Conservation (phyloP, 768 basidiomycete genomes). For the Phaffia australis region DNA sequence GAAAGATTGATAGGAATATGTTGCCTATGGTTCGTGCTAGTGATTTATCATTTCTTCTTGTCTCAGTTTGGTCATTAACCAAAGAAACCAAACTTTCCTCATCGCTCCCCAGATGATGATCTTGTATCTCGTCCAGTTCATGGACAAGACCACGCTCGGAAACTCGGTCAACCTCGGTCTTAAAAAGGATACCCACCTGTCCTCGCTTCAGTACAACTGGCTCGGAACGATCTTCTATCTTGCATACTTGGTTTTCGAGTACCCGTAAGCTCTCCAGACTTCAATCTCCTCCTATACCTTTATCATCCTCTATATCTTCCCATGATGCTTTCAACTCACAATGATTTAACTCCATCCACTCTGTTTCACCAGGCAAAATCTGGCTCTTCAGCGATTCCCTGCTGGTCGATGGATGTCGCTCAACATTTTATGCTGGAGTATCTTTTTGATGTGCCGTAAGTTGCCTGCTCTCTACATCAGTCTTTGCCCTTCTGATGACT, state of each 20-base stretch:
- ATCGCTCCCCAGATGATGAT: too few species aligned
- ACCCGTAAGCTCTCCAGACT: constrained; percentile 17
- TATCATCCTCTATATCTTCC: too few species aligned
- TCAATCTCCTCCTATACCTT: too few species aligned
- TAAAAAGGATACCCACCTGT: constrained; percentile 27
- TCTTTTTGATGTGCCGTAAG: constrained; percentile 27
- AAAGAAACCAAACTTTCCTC: too few species aligned
- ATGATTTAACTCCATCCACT: too few species aligned
- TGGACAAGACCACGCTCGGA: constrained; percentile 33
- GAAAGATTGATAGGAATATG: constrained; percentile 31
- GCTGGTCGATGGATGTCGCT: constrained; percentile 29
- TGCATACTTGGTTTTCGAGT: constrained; percentile 30
- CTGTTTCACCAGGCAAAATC: constrained; percentile 20
- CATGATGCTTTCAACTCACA: too few species aligned
- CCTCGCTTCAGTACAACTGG: constrained; percentile 23
- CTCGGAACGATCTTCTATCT: constrained; percentile 30
- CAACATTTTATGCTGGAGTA: constrained; percentile 30
- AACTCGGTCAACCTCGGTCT: constrained; percentile 30
- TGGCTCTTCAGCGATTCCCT: constrained; percentile 31
- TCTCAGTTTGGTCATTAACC: not conserved
- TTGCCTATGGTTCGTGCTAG: constrained; percentile 23
- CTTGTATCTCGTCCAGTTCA: constrained; percentile 26
- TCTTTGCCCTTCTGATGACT: too few species aligned
- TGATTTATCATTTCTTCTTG: constrained; percentile 28
- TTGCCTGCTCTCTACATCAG: too few species aligned